Percentiles rank a stretch among this genome's conserved stretches.
phyloP scores from a whole-genome alignment of 768 basidiomycete genomes.

The Austroboletus festivus region DNA sequence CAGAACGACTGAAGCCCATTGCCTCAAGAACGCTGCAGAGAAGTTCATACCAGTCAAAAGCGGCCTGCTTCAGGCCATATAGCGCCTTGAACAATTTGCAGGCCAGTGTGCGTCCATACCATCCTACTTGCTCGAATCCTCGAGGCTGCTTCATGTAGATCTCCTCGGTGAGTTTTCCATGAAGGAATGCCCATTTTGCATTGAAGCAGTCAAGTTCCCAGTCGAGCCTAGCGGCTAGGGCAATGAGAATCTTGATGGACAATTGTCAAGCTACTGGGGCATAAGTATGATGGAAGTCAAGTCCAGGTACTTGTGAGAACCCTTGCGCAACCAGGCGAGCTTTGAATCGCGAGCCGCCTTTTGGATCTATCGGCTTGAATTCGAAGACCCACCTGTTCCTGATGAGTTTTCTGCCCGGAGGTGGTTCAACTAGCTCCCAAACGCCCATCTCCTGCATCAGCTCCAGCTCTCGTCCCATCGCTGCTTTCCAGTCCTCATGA shows the following conservation, averaged over 20 bases:
- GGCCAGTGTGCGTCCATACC: not conserved
- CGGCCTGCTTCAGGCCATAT: slow-evolving; percentile 4
- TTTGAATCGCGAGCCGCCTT: not conserved
- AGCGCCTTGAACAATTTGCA: not conserved
- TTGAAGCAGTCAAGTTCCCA: slow-evolving; percentile 11
- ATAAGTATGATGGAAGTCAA: slow-evolving; percentile 14
- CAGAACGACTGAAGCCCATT: too few relatives aligned
- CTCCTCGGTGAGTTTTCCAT: slow-evolving; percentile 4
- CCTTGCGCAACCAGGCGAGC: not conserved
- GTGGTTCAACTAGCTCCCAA: too few relatives aligned
- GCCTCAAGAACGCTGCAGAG: slow-evolving; percentile 3
- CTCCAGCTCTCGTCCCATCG: too few relatives aligned
- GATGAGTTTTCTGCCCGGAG: too few relatives aligned
- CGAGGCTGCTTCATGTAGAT: slow-evolving; percentile 40
- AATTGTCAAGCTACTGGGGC: slow-evolving; percentile 11
- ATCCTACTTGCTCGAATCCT: slow-evolving; percentile 20
- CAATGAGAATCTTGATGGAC: not conserved
- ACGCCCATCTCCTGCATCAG: too few relatives aligned
- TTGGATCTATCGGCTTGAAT: slow-evolving; percentile 2
- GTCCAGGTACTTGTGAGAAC: not conserved
- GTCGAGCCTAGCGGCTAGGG: not conserved
- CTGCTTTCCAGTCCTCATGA: not conserved
- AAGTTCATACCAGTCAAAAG: slow-evolving; percentile 1
- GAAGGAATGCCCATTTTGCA: not conserved
- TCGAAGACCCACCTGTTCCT: slow-evolving; percentile 1